A percentile compares a stretch with the other conserved stretches of the same genome.
These are phyloP conservation scores for Annulohypoxylon maeteangense DNA, from an alignment of 495 filamentous ascomycete species.

Conservation along the genomic window DNA sequence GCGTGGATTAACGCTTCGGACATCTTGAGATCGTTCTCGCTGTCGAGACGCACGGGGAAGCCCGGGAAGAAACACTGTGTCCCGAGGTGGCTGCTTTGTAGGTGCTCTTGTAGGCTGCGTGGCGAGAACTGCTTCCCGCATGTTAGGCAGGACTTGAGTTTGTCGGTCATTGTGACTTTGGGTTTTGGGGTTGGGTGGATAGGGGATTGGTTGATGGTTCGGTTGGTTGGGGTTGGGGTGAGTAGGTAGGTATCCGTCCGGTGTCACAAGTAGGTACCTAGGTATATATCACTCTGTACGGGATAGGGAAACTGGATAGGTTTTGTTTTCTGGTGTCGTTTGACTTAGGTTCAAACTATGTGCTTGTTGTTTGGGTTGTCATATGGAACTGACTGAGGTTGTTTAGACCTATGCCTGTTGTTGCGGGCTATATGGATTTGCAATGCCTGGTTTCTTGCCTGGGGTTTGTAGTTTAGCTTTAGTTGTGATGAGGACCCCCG, in stretches of 20 bases:
- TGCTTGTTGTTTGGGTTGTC: background rate
- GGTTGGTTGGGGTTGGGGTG: background rate
- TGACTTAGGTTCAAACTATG: background rate
- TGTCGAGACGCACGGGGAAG: background rate
- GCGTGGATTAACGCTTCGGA: background rate
- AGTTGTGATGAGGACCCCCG: background rate
- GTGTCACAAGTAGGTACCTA: background rate
- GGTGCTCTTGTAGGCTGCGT: background rate
- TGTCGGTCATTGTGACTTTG: background rate
- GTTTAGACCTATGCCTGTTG: background rate
- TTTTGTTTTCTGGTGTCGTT: background rate
- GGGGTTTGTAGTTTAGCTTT: background rate
- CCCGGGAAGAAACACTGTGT: conserved; percentile 7
- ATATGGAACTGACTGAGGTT: no score
- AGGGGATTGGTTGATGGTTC: background rate
- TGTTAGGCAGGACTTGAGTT: background rate
- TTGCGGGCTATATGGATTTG: background rate
- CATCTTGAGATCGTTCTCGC: background rate
- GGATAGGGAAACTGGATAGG: background rate
- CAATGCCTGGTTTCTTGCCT: background rate
- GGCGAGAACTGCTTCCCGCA: background rate
- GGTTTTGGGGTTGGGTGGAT: background rate
- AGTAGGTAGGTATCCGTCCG: background rate
- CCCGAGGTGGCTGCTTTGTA: background rate
- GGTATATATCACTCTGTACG: background rate